phyloP scores from a whole-genome alignment of 192 early-diverging fungal species.

The Coemansia asiatica region DNA sequence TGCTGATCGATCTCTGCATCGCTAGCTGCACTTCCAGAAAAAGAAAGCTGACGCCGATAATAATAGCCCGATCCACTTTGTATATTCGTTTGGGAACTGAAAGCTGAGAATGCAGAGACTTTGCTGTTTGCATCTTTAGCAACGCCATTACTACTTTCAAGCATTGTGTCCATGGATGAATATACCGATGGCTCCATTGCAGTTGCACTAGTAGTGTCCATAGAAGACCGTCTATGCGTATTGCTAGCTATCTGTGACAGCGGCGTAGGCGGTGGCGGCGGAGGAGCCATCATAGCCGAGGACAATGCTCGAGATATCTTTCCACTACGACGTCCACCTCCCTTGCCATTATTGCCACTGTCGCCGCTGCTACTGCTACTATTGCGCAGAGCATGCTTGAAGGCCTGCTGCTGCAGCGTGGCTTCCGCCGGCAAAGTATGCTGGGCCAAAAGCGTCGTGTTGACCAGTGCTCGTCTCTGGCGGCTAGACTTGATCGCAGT shows the following conservation, averaged over 20 bases:
- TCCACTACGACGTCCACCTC: not conserved
- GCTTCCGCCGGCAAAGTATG: slow-evolving; percentile 43
- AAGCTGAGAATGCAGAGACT: not conserved
- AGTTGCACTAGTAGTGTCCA: not conserved
- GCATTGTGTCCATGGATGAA: not conserved
- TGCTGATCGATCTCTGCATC: not conserved
- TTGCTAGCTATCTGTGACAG: not conserved
- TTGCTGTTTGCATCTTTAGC: not conserved
- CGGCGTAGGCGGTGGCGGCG: slow-evolving; percentile 15
- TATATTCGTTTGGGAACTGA: not conserved
- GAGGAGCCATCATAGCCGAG: not conserved
- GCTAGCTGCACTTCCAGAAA: not conserved
- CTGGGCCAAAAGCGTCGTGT: slow-evolving; percentile 47
- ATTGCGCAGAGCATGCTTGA: slow-evolving; percentile 18
- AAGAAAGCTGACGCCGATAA: not conserved
- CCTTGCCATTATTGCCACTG: not conserved
- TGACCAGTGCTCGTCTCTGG: slow-evolving; percentile 43
- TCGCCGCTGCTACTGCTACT: not conserved
- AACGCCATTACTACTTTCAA: not conserved
- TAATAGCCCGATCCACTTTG: not conserved
- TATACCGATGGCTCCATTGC: not conserved
- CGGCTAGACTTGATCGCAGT: slow-evolving; percentile 53
- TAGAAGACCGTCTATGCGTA: not conserved
- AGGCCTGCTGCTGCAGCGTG: slow-evolving; percentile 17
- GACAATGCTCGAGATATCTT: not conserved